Evolutionary conservation across 2,329 filamentous ascomycete genomes (phyloP).

Genomic region (Akanthomyces muscarius): DNA sequence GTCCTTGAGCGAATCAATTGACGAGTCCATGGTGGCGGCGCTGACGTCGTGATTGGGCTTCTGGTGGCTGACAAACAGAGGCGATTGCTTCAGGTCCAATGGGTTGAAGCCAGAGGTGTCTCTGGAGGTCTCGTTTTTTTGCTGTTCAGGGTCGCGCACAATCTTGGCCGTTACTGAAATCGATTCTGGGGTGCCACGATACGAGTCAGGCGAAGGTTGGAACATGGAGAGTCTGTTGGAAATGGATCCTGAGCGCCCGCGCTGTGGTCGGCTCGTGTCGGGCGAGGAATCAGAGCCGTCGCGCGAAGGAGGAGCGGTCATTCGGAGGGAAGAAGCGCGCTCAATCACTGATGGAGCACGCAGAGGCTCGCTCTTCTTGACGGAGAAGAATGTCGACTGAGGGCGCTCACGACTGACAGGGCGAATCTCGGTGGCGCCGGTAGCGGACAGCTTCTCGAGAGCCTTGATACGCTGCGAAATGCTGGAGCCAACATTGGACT

Average conservation of each 20-base stretch:
- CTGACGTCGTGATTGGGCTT: conserved; percentile 27
- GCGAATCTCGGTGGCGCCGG: conserved; percentile 25
- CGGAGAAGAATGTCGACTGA: conserved; percentile 57
- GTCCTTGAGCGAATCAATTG: conserved; percentile 33
- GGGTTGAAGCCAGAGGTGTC: conserved; percentile 43
- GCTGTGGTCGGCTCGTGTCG: conserved; percentile 35
- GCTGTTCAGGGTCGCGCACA: conserved; percentile 56
- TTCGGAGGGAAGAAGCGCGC: conserved; percentile 35
- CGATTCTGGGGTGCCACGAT: conserved; percentile 61
- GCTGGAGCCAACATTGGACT: conserved; percentile 78
- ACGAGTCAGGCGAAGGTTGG: conserved; percentile 35
- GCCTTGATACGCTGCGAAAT: conserved; percentile 95
- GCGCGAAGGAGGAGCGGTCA: conserved; percentile 30
- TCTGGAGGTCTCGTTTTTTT: conserved; percentile 36
- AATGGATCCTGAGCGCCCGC: conserved; percentile 51
- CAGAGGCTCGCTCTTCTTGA: conserved; percentile 46
- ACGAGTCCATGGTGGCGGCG: conserved; percentile 25
- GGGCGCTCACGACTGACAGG: conserved; percentile 36
- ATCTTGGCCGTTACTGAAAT: conserved; percentile 88
- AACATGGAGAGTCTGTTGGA: conserved; percentile 55
- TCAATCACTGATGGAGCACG: conserved; percentile 45
- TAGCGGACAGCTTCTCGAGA: conserved; percentile 69
- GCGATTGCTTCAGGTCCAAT: conserved; percentile 55
- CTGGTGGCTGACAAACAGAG: conserved; percentile 55
- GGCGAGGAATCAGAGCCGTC: conserved; percentile 45